Conservation (phyloP, 208 protist genomes). For the Wallacemonas sp. region DNA sequence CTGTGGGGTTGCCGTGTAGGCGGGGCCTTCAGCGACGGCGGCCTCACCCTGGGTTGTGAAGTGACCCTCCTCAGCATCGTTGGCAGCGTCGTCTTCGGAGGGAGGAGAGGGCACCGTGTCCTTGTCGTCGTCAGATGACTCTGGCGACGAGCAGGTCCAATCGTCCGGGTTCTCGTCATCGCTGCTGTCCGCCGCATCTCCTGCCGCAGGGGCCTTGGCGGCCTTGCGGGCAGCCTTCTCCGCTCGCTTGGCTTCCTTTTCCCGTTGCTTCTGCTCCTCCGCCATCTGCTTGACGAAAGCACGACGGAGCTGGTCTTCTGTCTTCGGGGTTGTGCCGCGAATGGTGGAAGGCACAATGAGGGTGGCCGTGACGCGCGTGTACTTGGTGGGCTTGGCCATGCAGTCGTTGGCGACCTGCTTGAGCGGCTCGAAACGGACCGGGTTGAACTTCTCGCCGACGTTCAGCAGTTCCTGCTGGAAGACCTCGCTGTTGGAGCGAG, state of each 20-base stretch:
- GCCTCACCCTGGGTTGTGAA: constrained; percentile 6
- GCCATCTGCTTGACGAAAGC: constrained; percentile 22
- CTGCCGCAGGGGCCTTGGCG: constrained; percentile 10
- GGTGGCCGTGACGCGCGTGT: constrained; percentile 27
- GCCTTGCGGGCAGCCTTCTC: constrained; percentile 13
- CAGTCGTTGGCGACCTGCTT: constrained; percentile 31
- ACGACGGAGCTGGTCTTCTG: constrained; percentile 15
- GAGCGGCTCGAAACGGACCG: constrained; percentile 21
- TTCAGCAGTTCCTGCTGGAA: constrained; percentile 39
- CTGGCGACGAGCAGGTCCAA: background rate
- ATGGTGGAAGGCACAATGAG: constrained; percentile 26
- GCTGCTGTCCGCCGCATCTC: background rate
- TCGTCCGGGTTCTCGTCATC: constrained; percentile 11
- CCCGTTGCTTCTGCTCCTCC: constrained; percentile 23
- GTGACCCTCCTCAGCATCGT: background rate
- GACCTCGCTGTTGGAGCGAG: constrained; percentile 9
- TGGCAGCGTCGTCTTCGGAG: constrained; percentile 4
- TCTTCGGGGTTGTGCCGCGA: constrained; percentile 5
- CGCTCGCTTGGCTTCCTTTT: constrained; percentile 13
- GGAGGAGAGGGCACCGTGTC: background rate
- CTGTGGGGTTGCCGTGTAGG: constrained; percentile 4
- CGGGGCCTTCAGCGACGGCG: background rate
- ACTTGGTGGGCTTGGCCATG: constrained; percentile 27
- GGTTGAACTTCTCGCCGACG: constrained; percentile 36
- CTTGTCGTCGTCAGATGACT: constrained; percentile 10